Evolutionary conservation across 257 asterid species (phyloP).

Genomic region (Phtheirospermum japonicum): DNA sequence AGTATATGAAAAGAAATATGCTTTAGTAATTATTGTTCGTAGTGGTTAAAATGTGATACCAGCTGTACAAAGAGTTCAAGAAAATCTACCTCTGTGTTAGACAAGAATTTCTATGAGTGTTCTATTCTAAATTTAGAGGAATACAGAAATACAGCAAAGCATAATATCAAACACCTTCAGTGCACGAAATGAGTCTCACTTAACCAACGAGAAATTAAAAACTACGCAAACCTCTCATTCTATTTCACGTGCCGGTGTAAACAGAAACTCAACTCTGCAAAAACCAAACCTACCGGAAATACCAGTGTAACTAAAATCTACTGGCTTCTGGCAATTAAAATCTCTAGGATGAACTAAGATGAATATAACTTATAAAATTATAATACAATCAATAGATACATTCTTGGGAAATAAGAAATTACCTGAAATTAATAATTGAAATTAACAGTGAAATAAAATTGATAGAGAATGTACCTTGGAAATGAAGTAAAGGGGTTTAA

Average conservation of each 20-base stretch:
- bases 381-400: not conserved
- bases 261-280: slow-evolving; percentile 3
- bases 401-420: not conserved
- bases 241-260: not conserved
- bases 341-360: not conserved
- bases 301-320: not conserved
- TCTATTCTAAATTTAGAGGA: not conserved
- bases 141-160: not conserved
- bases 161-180: slow-evolving; percentile 10
- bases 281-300: slow-evolving; percentile 11
- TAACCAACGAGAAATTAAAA: not conserved
- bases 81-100: not conserved
- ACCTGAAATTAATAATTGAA: not conserved
- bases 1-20: too few relatives aligned
- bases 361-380: not conserved
- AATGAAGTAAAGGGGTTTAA: not conserved
- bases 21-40: not conserved
- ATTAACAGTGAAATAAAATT: not conserved
- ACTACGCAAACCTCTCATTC: not conserved
- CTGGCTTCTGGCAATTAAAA: not conserved
- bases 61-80: not conserved
- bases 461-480: slow-evolving; percentile 15
- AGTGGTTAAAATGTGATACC: not conserved
- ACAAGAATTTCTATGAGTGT: not conserved
- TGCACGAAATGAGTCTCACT: slow-evolving; percentile 6